Evolutionary conservation across 2,329 filamentous ascomycete genomes (phyloP).

Genomic region (Stachybotrys elegans): DNA sequence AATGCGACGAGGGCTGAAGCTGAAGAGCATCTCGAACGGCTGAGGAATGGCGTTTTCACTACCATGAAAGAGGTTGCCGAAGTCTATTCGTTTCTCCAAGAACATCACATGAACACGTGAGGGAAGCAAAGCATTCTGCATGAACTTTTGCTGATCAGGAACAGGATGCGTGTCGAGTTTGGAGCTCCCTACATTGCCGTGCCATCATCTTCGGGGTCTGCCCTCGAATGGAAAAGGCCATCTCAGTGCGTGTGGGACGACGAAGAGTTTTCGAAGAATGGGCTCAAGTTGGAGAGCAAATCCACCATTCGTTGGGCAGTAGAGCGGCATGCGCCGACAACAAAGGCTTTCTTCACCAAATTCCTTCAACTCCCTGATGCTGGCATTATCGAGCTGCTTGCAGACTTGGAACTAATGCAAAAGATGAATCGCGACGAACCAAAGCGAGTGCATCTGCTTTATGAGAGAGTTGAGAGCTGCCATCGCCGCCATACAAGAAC

Average conservation of each 20-base stretch:
- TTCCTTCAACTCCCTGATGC: not conserved
- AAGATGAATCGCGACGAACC: not conserved
- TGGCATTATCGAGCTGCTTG: not conserved
- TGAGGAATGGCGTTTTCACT: not conserved
- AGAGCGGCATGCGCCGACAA: not conserved
- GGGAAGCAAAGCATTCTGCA: not conserved
- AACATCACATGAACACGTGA: not conserved
- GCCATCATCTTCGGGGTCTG: not conserved
- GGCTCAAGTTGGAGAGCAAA: not conserved
- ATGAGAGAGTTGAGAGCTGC: not conserved
- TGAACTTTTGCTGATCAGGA: not conserved
- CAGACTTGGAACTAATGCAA: not conserved
- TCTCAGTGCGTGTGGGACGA: not conserved
- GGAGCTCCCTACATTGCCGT: not conserved
- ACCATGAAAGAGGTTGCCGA: not conserved
- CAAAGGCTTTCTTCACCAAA: conserved; percentile 1
- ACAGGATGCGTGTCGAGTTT: not conserved
- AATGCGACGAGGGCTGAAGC: not conserved
- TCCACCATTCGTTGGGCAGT: not conserved
- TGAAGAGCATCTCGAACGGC: not conserved
- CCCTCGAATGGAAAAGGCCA: conserved; percentile 1
- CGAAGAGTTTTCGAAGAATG: not conserved
- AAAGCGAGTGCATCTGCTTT: not conserved
- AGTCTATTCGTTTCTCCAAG: not conserved
- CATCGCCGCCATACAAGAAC: not conserved